Conservation (phyloP, 2,329 filamentous ascomycete species). For the Hypoxylon sp. region DNA sequence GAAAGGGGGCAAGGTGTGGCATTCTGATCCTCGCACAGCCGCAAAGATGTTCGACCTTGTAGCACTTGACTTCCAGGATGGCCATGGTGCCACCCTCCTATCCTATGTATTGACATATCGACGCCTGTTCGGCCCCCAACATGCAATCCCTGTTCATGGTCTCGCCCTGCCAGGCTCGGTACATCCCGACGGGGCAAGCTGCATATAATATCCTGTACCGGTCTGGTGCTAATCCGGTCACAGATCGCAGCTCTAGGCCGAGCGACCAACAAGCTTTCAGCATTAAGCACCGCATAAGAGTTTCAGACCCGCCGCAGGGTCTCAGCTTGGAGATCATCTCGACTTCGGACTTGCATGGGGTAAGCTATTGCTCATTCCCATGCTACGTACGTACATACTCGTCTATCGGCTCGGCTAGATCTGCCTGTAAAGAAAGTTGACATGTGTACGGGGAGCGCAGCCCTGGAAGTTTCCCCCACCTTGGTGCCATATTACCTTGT, state of each 20-base stretch:
- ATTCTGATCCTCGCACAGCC: conserved; percentile 29
- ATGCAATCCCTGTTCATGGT: conserved; percentile 15
- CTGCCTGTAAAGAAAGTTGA: conserved; percentile 14
- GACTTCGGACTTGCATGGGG: conserved; percentile 16
- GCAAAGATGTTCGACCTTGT: conserved; percentile 13
- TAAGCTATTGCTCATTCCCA: conserved; percentile 13
- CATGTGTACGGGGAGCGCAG: conserved; percentile 16
- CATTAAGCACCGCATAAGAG: conserved; percentile 50
- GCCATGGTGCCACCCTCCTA: not conserved
- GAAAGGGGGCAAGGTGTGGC: not conserved
- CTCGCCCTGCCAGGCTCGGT: conserved; percentile 42
- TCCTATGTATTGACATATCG: not conserved
- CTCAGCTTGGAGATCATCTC: conserved; percentile 59
- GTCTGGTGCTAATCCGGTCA: conserved; percentile 53
- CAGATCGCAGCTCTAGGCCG: conserved; percentile 46
- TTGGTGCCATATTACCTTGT: conserved; percentile 3
- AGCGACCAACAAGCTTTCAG: conserved; percentile 45
- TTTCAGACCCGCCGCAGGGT: conserved; percentile 59
- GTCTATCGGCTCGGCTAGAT: conserved; percentile 32
- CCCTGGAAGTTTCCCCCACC: conserved; percentile 11
- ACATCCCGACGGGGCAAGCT: conserved; percentile 43
- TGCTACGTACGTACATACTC: conserved; percentile 15
- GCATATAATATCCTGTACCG: conserved; percentile 40
- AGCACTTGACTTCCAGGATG: not conserved
- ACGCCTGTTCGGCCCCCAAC: conserved; percentile 11